Base-by-base conservation (phyloP, 352 stramenopile species). In the Blastocystis sp. region DNA sequence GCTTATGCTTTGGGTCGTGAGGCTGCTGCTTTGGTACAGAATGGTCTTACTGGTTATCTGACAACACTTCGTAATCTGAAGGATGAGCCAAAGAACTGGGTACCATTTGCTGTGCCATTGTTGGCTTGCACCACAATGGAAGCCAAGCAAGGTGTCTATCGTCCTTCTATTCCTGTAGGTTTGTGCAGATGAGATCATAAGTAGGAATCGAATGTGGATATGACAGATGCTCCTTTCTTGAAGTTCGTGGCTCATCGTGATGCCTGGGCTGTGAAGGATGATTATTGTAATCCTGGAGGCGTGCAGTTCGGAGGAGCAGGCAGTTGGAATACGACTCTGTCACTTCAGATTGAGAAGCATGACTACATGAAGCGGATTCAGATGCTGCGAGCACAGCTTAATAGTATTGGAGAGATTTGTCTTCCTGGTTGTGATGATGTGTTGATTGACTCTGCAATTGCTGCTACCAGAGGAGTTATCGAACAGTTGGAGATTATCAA, bases 21-120 rank as follows among this genome's bases (percentile, higher is more conserved):
- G 22, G 91, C 91, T 35, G 90, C 90, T n/a, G 89, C 87, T 56
- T 80, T 93, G 15, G 84, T 93, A 15, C 78, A 90, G 89, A 90
- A 87, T 51, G 44, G 82, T 19, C 48, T 90, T 35, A 93, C 35
- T 54, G 91, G 91, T 27, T 93, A 92, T 87, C 27, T 90, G 22
- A 53, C 35, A 22, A 80, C 87, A 17, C 53, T 91, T 22, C 48
- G 81, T n/a, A 91, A 91, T 44, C 69, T 91, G 66, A 90, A 76
- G 30, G 89, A 90, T 37, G 69, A 80, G 48, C 69, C 79, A 30
- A 35, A 27, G 7, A 82, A 90, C n/a, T 91, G 89, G 89, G 44
- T 88, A 30, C 75, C 87, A 17, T 64, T 59, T 42, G 89, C 75
- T 15, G 59, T 91, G 17, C 89, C 89, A n/a, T 40, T 91, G 53